Evolutionary conservation across 2,329 filamentous ascomycete species (phyloP).

Genomic region (Aschersonia sp.): DNA sequence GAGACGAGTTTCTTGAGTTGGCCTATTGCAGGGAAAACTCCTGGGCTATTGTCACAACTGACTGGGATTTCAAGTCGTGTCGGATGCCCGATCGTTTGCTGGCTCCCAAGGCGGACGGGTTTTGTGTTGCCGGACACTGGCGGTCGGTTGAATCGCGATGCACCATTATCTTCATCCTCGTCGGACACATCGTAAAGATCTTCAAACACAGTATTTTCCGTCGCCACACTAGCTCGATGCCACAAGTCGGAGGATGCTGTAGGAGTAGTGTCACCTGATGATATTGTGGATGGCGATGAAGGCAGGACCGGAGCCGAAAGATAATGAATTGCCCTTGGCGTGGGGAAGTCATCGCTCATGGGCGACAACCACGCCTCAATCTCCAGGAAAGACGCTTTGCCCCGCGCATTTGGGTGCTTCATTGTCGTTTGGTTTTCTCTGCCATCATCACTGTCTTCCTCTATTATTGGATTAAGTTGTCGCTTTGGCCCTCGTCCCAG

Average conservation of each 20-base stretch:
- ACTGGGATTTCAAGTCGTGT: slow-evolving; percentile 37
- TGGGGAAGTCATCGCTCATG: slow-evolving; percentile 53
- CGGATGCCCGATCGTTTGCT: slow-evolving; percentile 20
- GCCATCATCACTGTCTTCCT: slow-evolving; percentile 33
- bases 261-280: slow-evolving; percentile 38
- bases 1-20: slow-evolving; percentile 35
- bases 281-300: slow-evolving; percentile 42
- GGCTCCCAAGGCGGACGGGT: slow-evolving; percentile 17
- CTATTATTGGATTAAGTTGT: slow-evolving; percentile 52
- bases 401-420: slow-evolving; percentile 12
- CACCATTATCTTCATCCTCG: slow-evolving; percentile 40
- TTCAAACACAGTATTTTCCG: slow-evolving; percentile 62
- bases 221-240: slow-evolving; percentile 48
- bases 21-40: slow-evolving; percentile 29
- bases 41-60: slow-evolving; percentile 16
- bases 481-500: slow-evolving; percentile 38
- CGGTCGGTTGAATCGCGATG: slow-evolving; percentile 10
- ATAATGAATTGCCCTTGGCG: slow-evolving; percentile 53
- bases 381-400: slow-evolving; percentile 27
- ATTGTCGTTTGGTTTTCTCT: slow-evolving; percentile 8
- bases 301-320: slow-evolving; percentile 48
- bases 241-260: slow-evolving; percentile 43
- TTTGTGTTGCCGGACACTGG: slow-evolving; percentile 22
- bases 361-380: slow-evolving; percentile 46
- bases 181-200: slow-evolving; percentile 81